Evolutionary conservation across 192 early-diverging fungal genomes (phyloP), one percentile per base, ranked within the genome.

Genomic region (Spizellomyces punctatus): DNA sequence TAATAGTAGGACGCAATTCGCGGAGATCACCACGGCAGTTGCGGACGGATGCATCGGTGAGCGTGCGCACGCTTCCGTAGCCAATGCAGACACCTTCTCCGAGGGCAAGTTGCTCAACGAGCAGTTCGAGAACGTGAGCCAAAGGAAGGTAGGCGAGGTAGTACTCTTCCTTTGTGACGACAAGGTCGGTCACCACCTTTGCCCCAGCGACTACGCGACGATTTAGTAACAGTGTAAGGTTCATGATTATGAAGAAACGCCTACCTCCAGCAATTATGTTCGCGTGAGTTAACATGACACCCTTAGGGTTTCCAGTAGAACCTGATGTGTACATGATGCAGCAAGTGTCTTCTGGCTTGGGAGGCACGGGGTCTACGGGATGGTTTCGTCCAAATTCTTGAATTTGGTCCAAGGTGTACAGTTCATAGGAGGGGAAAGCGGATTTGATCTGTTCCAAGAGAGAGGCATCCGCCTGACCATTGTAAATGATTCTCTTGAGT

Each of bases 221-320:
- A 36, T 36, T 36, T 36, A 36, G 27, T 36, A 74, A 70, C 54
- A n/a, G 43, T 46, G 60, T 14, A 71, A 44, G 3, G 16, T 48
- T 63, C 67, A 58, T 36, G 27, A 36, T 36, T 2, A 36, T 36
- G 3, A 36, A 36, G 27, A 36, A 36, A 36, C 27, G 3, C 27
- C 27, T 36, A 36, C 27, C 27, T 63, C 91, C 88, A 64, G 96
- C 87, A 62, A 95, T 82, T 64, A 97, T 78, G 70, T 94, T 95
- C 62, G 82, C 75, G 74, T 98, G 94, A 57, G 89, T 85, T 9
- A 98, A 77, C 67, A 94, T 75, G 46, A 94, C 95, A 67, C 96
- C 96, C 78, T 96, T 96, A 55, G 96, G 95, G 78, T 88, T 88
- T 21, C 96, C 94, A 10, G 94, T 98, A n/a, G 89, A 90, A 46